Evolutionary conservation across 2,329 filamentous ascomycete genomes (phyloP), one percentile per base, ranked within the genome.

Genomic region (Diaporthe australafricana): DNA sequence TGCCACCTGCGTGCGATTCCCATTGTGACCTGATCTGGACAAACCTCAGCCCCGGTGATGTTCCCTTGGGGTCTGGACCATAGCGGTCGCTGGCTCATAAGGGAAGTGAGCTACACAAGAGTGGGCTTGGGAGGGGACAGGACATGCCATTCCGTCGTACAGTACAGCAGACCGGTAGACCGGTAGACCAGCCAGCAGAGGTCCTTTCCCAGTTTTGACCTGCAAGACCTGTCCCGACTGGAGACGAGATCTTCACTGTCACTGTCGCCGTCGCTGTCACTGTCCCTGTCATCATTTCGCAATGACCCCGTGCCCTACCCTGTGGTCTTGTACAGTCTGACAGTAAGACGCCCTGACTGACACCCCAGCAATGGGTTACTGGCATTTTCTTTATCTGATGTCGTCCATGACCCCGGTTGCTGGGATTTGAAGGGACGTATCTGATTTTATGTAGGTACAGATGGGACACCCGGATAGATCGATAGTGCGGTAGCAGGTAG

Each of bases 1-100:
- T 42, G 55, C 22, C 55, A 40, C 55, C 55, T 57, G 55, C 55
- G 25, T 56, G 53, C 53, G 53, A 22, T 7, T 32, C 12, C 32
- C 52, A 20, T 57, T 57, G 53, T 57, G 53, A 57, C 53, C 53
- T 57, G 53, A 57, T 57, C 32, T 40, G 53, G 53, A 40, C 53
- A 25, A 57, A 57, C 12, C n/a, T 27, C 53, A 57, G 35, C 53
- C 53, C 53, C 53, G 53, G 32, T 22, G 53, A 57, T 40, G 8
- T 35, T 57, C 53, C 20, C 4, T 30, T 5, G 53, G 53, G 53
- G 22, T 40, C 35, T 57, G 53, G 32, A 57, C 53, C 53, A n/a
- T 32, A 40, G 25, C 35, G 20, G 35, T 35, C 35, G 53, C 35
- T 11, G 32, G 32, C 35, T n/a, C 32, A 57, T 12, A 57, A 56